Evolutionary conservation across 2,329 filamentous ascomycete species (phyloP), one percentile per base, ranked within the genome.

Genomic region (Tolypocladium amazonense): DNA sequence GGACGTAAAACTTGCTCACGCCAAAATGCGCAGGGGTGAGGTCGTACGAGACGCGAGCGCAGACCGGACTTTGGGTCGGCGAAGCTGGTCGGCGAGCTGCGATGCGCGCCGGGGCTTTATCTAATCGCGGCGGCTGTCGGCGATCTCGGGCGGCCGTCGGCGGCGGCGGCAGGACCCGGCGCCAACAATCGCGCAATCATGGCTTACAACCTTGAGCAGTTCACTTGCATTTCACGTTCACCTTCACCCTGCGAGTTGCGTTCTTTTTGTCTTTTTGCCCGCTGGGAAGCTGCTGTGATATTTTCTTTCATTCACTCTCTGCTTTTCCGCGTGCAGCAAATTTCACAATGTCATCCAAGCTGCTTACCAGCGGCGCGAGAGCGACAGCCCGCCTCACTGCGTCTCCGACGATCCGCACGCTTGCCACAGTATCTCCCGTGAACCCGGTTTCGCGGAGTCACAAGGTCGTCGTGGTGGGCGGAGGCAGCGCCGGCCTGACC

Each of bases 381-480:
- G 50, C 27, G 47, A 25, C 47, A 18, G 47, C 47, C 11, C 50
- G 50, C 7, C 50, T 53, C 27, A 33, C 47, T 30, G 25, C 47
- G 25, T 18, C 47, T 8, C 47, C 47, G 7, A 12, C 18, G 3
- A 53, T 53, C 27, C 50, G 50, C 27, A 14, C 8, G 8, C 20
- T 69, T 25, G 63, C 68, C 5, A 68, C 65, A 18, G 61, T 57
- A 43, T 63, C 66, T 14, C 71, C 75, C 9, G 75, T 71, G 27
- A 69, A 58, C 58, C 67, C 73, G 45, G 65, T 70, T 20, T 67
- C 60, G 18, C 57, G 63, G n/a, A 67, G 57, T 63, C 87, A 89
- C 76, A 85, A 81, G 66, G 77, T 89, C 20, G 84, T 89, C 15
- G 79, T 90, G 2, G 76, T 90, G 35, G 87, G 87, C 56, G 86